A percentile compares a stretch with the other conserved stretches of the same genome.
These are phyloP conservation scores for Cryptosporidium muris DNA, from an alignment of 169 alveolate species.

Conservation along the genomic window DNA sequence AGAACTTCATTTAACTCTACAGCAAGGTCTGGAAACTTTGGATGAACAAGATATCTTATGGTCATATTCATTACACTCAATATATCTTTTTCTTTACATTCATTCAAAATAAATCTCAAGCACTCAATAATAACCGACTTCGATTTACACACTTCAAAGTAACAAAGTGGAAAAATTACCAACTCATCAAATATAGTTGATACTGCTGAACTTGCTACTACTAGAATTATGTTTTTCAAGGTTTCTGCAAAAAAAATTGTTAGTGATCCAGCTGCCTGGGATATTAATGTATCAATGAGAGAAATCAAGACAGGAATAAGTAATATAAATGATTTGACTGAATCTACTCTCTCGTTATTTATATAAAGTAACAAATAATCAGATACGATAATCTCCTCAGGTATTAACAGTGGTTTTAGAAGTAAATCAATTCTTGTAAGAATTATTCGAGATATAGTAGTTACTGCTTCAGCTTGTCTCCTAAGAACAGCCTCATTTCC, in stretches of 20 bases:
- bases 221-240: conserved; percentile 35
- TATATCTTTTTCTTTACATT: conserved; percentile 6
- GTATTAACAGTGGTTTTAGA: conserved; percentile 22
- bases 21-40: conserved; percentile 51
- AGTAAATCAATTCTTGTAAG: conserved; percentile 61
- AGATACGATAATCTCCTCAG: not conserved
- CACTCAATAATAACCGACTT: not conserved
- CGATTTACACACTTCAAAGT: not conserved
- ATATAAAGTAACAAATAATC: not conserved
- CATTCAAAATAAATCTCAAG: not conserved
- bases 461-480: conserved; percentile 51
- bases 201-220: conserved; percentile 24
- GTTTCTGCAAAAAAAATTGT: conserved; percentile 57
- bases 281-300: conserved; percentile 16
- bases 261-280: conserved; percentile 22
- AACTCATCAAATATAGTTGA: conserved; percentile 23
- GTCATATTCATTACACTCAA: conserved; percentile 20
- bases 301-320: conserved; percentile 38
- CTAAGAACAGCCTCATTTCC: conserved; percentile 50
- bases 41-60: not conserved
- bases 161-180: conserved; percentile 18
- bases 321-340: conserved; percentile 5
- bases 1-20: conserved; percentile 13
- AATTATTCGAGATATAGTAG: conserved; percentile 49
- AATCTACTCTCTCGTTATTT: conserved; percentile 4